Evolutionary conservation across 169 alveolate species (phyloP).

Genomic region (Cardiosporidium cionae): DNA sequence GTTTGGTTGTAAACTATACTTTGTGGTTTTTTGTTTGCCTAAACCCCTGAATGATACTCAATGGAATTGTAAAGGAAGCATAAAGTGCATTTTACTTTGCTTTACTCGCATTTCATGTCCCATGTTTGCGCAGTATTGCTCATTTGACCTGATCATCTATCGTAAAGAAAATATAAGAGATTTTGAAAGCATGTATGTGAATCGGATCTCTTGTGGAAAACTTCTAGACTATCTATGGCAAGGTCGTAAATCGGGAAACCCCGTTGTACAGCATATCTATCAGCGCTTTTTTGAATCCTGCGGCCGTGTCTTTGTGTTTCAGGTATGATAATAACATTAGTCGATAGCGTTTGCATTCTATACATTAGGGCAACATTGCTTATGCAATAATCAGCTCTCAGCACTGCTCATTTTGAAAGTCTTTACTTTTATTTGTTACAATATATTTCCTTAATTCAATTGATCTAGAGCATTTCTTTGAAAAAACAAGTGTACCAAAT

Average conservation of each 20-base stretch:
- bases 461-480: too few species aligned
- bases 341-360: too few species aligned
- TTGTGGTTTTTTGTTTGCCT: neutral
- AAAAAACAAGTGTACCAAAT: too few species aligned
- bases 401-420: too few species aligned
- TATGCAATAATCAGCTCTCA: too few species aligned
- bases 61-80: neutral
- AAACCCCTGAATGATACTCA: neutral
- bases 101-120: neutral
- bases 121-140: neutral
- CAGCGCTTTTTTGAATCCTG: constrained; percentile 18
- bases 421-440: too few species aligned
- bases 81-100: neutral
- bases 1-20: neutral
- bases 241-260: constrained; percentile 20
- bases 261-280: constrained; percentile 22
- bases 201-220: constrained; percentile 16
- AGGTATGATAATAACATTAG: too few species aligned
- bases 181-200: neutral
- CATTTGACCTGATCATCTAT: neutral
- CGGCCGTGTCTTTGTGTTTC: constrained; percentile 23
- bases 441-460: too few species aligned
- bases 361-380: too few species aligned
- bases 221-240: constrained; percentile 15
- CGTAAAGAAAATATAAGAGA: neutral